Conservation (phyloP, 78 protist genomes). For the Tieghemostelium lacteum region DNA sequence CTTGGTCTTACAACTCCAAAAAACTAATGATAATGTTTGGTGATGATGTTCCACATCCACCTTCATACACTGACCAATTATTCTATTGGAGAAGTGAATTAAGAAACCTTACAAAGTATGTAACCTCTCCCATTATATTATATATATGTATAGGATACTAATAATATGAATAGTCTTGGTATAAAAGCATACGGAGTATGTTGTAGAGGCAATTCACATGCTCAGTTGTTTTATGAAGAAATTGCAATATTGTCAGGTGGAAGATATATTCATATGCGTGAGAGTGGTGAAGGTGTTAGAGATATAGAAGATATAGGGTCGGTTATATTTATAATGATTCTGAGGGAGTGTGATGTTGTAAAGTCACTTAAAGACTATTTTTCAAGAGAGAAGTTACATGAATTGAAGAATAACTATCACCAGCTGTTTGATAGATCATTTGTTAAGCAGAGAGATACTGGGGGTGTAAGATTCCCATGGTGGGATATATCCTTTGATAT, state of each 20-base stretch:
- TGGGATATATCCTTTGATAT: constrained; percentile 70
- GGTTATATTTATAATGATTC: constrained; percentile 16
- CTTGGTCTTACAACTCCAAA: constrained; percentile 62
- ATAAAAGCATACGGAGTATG: constrained; percentile 67
- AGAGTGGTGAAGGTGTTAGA: too few species aligned
- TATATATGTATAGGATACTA: background rate
- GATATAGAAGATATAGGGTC: constrained; percentile 29
- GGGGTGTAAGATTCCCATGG: constrained; percentile 57
- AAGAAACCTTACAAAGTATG: constrained; percentile 38
- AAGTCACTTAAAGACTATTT: background rate
- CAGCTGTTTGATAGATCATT: constrained; percentile 6
- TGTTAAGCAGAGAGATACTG: constrained; percentile 40
- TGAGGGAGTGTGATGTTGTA: constrained; percentile 22
- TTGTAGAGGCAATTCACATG: constrained; percentile 49
- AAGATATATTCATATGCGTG: constrained; percentile 35
- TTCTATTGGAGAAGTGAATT: constrained; percentile 78
- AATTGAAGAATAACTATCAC: background rate
- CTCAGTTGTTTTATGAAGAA: constrained; percentile 81
- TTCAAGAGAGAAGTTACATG: background rate
- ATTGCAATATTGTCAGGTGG: constrained; percentile 72
- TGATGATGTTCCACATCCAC: constrained; percentile 84
- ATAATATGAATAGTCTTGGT: constrained; percentile 20
- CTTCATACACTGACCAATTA: constrained; percentile 72
- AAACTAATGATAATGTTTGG: constrained; percentile 67
- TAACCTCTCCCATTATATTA: background rate